Evolutionary conservation across 2,329 filamentous ascomycete species (phyloP).

Genomic region (Arthrobotrys sphaeroides): DNA sequence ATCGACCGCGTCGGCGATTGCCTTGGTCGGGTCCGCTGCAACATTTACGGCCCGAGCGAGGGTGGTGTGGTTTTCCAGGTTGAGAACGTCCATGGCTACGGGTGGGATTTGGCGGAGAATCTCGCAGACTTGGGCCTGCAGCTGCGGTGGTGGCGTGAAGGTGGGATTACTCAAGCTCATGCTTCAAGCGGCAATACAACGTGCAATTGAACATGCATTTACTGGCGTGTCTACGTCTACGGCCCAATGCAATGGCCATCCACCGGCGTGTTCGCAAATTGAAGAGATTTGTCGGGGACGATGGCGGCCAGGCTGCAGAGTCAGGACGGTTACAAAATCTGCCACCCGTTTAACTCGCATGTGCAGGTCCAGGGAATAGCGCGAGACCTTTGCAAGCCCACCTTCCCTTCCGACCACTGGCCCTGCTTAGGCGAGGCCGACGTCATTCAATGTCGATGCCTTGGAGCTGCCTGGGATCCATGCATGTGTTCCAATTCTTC

Average conservation of each 20-base stretch:
- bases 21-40: background rate
- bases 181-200: background rate
- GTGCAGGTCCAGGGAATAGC: background rate
- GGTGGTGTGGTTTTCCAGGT: constrained; percentile 10
- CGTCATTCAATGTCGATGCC: constrained; percentile 52
- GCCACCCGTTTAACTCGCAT: background rate
- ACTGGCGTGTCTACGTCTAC: too few relatives aligned
- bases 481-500: too few relatives aligned
- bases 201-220: background rate
- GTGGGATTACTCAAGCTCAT: constrained; percentile 1
- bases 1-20: constrained; percentile 8
- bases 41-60: background rate
- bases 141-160: background rate
- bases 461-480: constrained; percentile 15
- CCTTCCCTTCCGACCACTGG: constrained; percentile 13
- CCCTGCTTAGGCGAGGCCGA: constrained; percentile 38
- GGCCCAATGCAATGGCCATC: too few relatives aligned
- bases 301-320: constrained; percentile 21
- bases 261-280: background rate
- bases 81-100: constrained; percentile 5
- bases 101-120: constrained; percentile 7
- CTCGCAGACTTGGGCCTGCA: constrained; percentile 6
- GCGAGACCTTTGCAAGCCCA: constrained; percentile 17
- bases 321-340: constrained; percentile 22
- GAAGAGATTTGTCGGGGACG: background rate